Evolutionary conservation across 2,329 filamentous ascomycete species (phyloP), one percentile per base, ranked within the genome.

Genomic region (Magnaporthiopsis rhizophila): DNA sequence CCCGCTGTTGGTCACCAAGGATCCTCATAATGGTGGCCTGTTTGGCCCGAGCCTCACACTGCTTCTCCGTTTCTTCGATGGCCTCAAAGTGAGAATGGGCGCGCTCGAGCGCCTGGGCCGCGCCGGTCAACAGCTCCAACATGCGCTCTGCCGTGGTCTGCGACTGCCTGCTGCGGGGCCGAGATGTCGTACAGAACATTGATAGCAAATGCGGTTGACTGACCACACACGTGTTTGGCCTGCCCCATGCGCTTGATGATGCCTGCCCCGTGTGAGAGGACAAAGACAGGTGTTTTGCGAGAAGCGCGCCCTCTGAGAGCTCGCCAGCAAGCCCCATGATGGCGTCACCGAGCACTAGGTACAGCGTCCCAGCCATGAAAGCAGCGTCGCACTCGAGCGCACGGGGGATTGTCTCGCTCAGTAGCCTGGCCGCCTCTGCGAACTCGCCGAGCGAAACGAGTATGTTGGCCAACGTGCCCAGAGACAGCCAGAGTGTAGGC

Each of bases 31-130:
- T 83, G 62, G 87, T 87, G 3, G 90, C 89, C 76, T 91, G 93
- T 80, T 95, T 95, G 26, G 89, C 88, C 77, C 93, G 83, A 80
- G 90, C 87, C 74, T 92, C 89, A 71, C 90, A 88, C 75, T 91
- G 88, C 64, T 86, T 86, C n/a, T 79, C 77, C 18, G 87, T 77
- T 72, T 90, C 90, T 72, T 90, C 86, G 18, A 91, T 79, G 60
- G 80, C 81, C 58, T 86, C 84, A 72, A 85, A 96, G 67, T 87
- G 83, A 38, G 79, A 78, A 68, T 87, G 86, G 0, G 88, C 85
- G 66, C 79, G 83, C 64, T 89, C 85, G 61, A 90, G 80, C 36
- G 86, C 85, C 53, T 81, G 80, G 63, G 86, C 72, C 0, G 86
- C 88, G 64, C 81, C 79, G 9, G 81, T 82, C 70, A 90, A 74